Conservation (phyloP, 2,329 filamentous ascomycete genomes). For the Dactylellina sp. region DNA sequence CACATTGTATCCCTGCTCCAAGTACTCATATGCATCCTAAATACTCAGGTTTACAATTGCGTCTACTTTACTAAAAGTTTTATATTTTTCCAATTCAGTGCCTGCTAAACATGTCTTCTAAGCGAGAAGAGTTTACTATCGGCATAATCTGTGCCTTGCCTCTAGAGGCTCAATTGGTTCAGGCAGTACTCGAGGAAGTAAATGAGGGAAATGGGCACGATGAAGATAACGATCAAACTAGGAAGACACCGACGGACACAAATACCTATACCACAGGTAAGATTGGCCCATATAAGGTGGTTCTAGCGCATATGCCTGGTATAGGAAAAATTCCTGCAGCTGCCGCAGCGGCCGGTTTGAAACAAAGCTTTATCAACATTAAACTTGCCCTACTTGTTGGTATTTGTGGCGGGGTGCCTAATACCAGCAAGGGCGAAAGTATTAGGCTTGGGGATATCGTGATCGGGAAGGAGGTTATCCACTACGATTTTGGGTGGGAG, state of each 20-base stretch:
- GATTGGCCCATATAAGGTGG: slow-evolving; percentile 55
- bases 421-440: slow-evolving; percentile 24
- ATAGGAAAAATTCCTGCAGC: slow-evolving; percentile 53
- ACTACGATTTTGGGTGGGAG: slow-evolving; percentile 55
- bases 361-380: slow-evolving; percentile 46
- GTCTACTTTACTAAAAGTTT: too few relatives aligned
- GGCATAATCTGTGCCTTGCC: slow-evolving; percentile 63
- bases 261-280: slow-evolving; percentile 59
- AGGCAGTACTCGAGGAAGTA: slow-evolving; percentile 60
- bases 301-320: slow-evolving; percentile 39
- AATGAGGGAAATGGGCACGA: too few relatives aligned
- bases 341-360: slow-evolving; percentile 32
- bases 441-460: slow-evolving; percentile 62
- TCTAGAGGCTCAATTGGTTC: slow-evolving; percentile 62
- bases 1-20: too few relatives aligned
- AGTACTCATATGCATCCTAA: too few relatives aligned
- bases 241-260: slow-evolving; percentile 52
- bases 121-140: slow-evolving; percentile 61
- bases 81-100: too few relatives aligned
- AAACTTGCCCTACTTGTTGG: slow-evolving; percentile 59
- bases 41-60: too few relatives aligned
- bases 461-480: slow-evolving; percentile 60
- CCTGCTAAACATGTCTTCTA: too few relatives aligned
- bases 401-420: slow-evolving; percentile 60
- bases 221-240: slow-evolving; percentile 45